Evolutionary conservation across 805 yeast genomes (phyloP).

Genomic region (Yamadazyma philogaea): DNA sequence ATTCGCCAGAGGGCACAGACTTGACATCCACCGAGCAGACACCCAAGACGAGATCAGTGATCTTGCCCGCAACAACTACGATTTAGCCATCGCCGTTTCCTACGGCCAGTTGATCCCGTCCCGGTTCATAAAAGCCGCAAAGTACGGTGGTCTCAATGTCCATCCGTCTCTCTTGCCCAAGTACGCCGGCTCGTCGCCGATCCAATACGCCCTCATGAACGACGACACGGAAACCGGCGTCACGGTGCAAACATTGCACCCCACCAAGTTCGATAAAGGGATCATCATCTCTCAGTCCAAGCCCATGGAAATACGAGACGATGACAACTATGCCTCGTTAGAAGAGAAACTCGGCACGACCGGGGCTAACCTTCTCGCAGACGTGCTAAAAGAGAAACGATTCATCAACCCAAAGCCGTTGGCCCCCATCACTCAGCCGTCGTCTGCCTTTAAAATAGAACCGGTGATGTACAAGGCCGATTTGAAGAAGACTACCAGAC

Average conservation of each 20-base stretch:
- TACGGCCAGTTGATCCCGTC: conserved; percentile 81
- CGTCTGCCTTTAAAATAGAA: conserved; percentile 58
- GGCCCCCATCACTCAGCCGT: conserved; percentile 28
- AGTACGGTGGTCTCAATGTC: conserved; percentile 76
- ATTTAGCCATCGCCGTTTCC: conserved; percentile 86
- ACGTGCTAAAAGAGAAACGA: conserved; percentile 40
- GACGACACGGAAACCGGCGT: conserved; percentile 70
- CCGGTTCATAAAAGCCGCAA: conserved; percentile 44
- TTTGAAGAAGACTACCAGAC: conserved; percentile 44
- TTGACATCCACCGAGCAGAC: conserved; percentile 53
- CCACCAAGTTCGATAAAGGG: conserved; percentile 81
- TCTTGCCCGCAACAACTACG: conserved; percentile 31
- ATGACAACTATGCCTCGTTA: conserved; percentile 47
- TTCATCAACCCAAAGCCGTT: conserved; percentile 15
- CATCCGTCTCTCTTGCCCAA: conserved; percentile 89
- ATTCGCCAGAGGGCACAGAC: conserved; percentile 29
- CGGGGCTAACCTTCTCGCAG: conserved; percentile 60
- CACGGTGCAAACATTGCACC: conserved; percentile 86
- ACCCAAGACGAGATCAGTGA: conserved; percentile 35
- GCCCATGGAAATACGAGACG: conserved; percentile 34
- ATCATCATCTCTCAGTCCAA: conserved; percentile 58
- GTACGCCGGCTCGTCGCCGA: conserved; percentile 85
- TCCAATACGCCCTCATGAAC: conserved; percentile 73
- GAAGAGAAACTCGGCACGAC: conserved; percentile 49
- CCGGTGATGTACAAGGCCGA: conserved; percentile 38